Percentiles rank a stretch among this genome's conserved stretches.
Evolutionary conservation across 139 green algal genomes (phyloP).

Genomic region (Spirogloea muscicola): DNA sequence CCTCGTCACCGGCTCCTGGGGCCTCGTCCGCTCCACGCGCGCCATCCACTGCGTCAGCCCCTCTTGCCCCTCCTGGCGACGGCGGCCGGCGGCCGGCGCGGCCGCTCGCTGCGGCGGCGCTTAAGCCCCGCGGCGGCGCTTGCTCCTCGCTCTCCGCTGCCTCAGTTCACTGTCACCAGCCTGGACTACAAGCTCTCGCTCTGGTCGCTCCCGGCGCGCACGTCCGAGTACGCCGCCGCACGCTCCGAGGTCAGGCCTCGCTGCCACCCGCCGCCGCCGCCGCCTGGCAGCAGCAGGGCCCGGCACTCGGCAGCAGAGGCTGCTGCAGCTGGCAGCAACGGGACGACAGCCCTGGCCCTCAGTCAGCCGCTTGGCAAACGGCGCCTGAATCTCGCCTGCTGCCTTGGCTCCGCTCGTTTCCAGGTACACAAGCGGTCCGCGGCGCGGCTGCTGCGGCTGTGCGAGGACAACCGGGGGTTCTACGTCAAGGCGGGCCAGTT

Average conservation of each 20-base stretch:
- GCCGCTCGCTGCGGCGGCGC: neutral
- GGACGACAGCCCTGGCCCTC: neutral
- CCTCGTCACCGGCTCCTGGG: neutral
- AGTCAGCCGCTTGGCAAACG: neutral
- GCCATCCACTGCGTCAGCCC: neutral
- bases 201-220: neutral
- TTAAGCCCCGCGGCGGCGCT: neutral
- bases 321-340: neutral
- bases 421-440: slow-evolving; percentile 35
- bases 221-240: slow-evolving; percentile 24
- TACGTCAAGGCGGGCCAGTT: slow-evolving; percentile 55
- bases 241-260: slow-evolving; percentile 27
- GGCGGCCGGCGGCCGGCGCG: neutral
- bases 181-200: slow-evolving; percentile 43
- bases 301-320: neutral
- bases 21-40: neutral
- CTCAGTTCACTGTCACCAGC: slow-evolving; percentile 40
- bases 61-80: neutral
- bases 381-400: neutral
- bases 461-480: slow-evolving; percentile 46
- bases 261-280: neutral
- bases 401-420: neutral
- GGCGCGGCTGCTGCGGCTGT: slow-evolving; percentile 33
- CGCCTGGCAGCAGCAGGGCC: no score
- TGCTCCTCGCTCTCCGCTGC: neutral